Evolutionary conservation across 371 early-diverging fungal species (phyloP).

Genomic region (Circinella minor): DNA sequence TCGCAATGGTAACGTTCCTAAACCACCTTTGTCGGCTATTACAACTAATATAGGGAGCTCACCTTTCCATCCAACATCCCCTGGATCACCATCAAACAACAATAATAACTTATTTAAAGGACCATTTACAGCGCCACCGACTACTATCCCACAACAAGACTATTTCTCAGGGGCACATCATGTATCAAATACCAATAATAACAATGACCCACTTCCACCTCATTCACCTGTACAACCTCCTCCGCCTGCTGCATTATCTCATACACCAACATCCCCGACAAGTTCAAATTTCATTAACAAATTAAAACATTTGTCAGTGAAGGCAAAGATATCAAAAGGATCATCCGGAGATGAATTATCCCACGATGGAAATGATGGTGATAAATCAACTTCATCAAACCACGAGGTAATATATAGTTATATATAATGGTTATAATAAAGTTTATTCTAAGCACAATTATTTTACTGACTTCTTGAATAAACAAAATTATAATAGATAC

Average conservation of each 20-base stretch:
- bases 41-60: slow-evolving; percentile 13
- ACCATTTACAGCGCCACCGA: slow-evolving; percentile 52
- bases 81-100: not conserved
- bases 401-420: not conserved
- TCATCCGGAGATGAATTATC: slow-evolving; percentile 43
- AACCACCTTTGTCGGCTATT: slow-evolving; percentile 21
- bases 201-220: not conserved
- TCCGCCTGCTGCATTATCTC: slow-evolving; percentile 43
- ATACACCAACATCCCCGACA: slow-evolving; percentile 32
- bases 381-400: slow-evolving; percentile 6
- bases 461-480: too few relatives aligned
- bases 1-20: slow-evolving; percentile 5
- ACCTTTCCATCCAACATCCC: slow-evolving; percentile 14
- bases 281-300: slow-evolving; percentile 60
- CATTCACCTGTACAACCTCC: slow-evolving; percentile 45
- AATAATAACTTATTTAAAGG: slow-evolving; percentile 22
- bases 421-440: too few relatives aligned
- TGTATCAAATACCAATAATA: slow-evolving; percentile 7
- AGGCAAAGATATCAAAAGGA: slow-evolving; percentile 50
- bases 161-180: slow-evolving; percentile 57
- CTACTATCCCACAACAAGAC: slow-evolving; percentile 38
- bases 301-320: slow-evolving; percentile 56
- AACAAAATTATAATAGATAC: not conserved
- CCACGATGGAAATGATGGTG: not conserved
- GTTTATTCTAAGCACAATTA: too few relatives aligned